phyloP scores from a whole-genome alignment of 495 filamentous ascomycete genomes.

The Neurospora tetraspora region DNA sequence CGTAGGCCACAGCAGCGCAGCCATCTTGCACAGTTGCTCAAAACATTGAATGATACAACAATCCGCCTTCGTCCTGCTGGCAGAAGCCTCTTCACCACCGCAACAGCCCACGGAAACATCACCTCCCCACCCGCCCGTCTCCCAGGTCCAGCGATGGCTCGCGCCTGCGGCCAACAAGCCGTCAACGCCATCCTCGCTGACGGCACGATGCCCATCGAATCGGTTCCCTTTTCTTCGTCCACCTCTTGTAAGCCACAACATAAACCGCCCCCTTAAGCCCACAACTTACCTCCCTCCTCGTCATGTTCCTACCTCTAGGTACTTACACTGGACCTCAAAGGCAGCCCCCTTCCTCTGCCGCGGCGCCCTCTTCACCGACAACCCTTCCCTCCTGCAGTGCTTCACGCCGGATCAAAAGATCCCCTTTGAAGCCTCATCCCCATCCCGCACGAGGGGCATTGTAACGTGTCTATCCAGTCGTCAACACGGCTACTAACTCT shows the following conservation, averaged over 20 bases:
- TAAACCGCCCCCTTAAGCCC: not conserved
- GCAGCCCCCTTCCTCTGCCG: conserved; percentile 45
- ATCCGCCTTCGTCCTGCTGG: conserved; percentile 14
- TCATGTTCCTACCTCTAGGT: not conserved
- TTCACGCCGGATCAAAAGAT: conserved; percentile 51
- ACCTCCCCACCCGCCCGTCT: conserved; percentile 45
- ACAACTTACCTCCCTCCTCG: not conserved
- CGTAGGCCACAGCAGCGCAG: not conserved
- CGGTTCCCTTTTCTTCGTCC: not conserved
- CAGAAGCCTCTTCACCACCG: conserved; percentile 39
- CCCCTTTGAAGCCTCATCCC: conserved; percentile 31
- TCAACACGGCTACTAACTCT: conserved; percentile 47
- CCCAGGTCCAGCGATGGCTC: conserved; percentile 48
- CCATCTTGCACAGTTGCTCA: not conserved
- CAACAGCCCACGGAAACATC: conserved; percentile 54
- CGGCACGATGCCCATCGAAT: conserved; percentile 33
- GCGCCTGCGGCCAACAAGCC: conserved; percentile 51
- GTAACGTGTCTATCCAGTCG: conserved; percentile 61
- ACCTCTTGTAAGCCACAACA: not conserved
- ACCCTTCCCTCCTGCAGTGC: conserved; percentile 48
- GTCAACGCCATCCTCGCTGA: conserved; percentile 46
- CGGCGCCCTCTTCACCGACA: conserved; percentile 58
- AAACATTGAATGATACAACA: not conserved
- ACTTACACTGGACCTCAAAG: not conserved
- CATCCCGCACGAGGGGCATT: conserved; percentile 55